Evolutionary conservation across 371 early-diverging fungal genomes (phyloP).

Genomic region (Mucor velutinosus): DNA sequence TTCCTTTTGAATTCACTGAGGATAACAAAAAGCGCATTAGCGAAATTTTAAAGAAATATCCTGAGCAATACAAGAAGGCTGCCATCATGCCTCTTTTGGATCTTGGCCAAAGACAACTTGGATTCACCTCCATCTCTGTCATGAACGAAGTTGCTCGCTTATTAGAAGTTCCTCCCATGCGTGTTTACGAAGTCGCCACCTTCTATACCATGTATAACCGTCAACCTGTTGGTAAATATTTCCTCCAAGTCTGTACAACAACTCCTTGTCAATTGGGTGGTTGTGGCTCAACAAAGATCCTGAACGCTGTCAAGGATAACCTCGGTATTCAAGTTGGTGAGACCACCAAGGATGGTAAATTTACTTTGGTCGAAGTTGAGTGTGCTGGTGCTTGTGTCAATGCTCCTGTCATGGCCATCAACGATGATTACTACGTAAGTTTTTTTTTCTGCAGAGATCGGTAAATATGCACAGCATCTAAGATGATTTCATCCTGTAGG

Average conservation of each 20-base stretch:
- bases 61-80: constrained; percentile 97
- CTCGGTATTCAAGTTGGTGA: constrained; percentile 92
- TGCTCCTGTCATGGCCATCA: constrained; percentile 96
- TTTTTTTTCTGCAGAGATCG: not conserved
- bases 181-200: constrained; percentile 99
- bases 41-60: constrained; percentile 92
- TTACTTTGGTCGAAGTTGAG: constrained; percentile 98
- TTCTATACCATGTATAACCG: constrained; percentile 99
- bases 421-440: constrained; percentile 94
- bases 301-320: constrained; percentile 84
- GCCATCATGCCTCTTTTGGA: constrained; percentile 96
- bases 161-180: constrained; percentile 96
- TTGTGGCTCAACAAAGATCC: constrained; percentile 89
- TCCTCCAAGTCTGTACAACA: constrained; percentile 97
- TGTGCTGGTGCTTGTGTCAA: constrained; percentile 99
- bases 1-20: constrained; percentile 85
- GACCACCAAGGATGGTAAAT: constrained; percentile 92
- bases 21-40: constrained; percentile 83
- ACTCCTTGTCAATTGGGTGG: constrained; percentile 92
- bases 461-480: not conserved
- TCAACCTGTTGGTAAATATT: constrained; percentile 98
- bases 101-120: constrained; percentile 93
- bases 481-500: constrained; percentile 44
- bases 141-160: constrained; percentile 97
- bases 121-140: constrained; percentile 90